Evolutionary conservation across 2,329 filamentous ascomycete genomes (phyloP), one percentile per base, ranked within the genome.

Genomic region (Colletotrichum scovillei): DNA sequence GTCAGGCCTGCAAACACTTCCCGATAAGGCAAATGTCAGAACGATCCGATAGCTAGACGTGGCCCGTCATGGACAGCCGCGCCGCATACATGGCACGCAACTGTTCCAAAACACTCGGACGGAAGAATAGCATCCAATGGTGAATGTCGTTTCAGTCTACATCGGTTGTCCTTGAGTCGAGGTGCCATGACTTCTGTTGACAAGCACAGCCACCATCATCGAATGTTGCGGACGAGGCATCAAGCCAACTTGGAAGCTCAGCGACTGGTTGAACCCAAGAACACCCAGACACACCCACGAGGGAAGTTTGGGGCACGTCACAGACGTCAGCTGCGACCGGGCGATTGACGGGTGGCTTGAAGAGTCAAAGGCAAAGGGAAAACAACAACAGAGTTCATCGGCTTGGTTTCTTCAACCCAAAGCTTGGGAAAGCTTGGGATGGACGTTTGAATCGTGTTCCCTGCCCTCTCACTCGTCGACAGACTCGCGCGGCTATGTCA

Each of bases 1-100:
- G 63, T 64, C 65, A 70, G 63, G 67, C 67, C 60, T 70, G 71
- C 73, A 75, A 74, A 73, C 70, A 75, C 72, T 74, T 64, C 72
- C 64, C 56, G 60, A 65, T 69, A 42, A 56, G 70, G 72, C 59
- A 42, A 52, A 73, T 63, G 69, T 70, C 56, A 65, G 60, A 73
- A 73, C 22, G 49, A 74, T 74, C 63, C 68, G 49, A 72, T 63
- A 63, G 64, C 46, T 19, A 73, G 53, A 56, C 60, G 49, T 70
- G 60, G 19, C 60, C 70, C 67, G 46, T 73, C 55, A 69, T 63
- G 58, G 56, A 58, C 22, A 62, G 38, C 55, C 42, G 63, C 62
- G 56, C 65, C 22, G 38, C 58, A 67, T 59, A 35, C 57, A 53
- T 67, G 49, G 38, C 56, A 63, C 68, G 58, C 72, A 63, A 67